Conservation (phyloP, 495 filamentous ascomycete species). For the Cercophora samala region DNA sequence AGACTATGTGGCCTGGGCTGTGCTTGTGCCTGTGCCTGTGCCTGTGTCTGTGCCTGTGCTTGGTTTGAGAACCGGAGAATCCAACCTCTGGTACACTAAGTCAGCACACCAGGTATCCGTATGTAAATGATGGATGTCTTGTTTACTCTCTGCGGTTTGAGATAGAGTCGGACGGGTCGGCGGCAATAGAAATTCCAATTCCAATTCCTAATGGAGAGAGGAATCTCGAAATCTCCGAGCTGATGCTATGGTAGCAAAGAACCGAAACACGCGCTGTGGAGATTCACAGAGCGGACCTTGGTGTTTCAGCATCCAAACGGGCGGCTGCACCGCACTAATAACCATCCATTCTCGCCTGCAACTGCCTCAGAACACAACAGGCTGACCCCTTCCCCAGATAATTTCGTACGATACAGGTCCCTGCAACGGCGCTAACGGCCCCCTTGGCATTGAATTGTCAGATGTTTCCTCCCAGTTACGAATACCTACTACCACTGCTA, state of each 20-base stretch:
- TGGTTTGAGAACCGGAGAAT: not conserved
- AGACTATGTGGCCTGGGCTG: too few species aligned
- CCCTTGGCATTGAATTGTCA: not conserved
- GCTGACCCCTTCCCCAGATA: not conserved
- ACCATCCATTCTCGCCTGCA: slow-evolving; percentile 2
- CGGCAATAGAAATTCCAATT: not conserved
- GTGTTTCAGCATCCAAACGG: slow-evolving; percentile 4
- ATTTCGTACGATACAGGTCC: slow-evolving; percentile 3
- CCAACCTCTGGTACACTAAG: not conserved
- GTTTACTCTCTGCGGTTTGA: not conserved
- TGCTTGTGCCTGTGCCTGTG: too few species aligned
- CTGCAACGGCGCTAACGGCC: slow-evolving; percentile 4
- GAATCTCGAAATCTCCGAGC: not conserved
- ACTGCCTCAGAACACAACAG: not conserved
- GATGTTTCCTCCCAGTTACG: not conserved
- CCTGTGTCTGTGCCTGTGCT: too few species aligned
- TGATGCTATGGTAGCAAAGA: not conserved
- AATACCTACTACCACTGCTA: not conserved
- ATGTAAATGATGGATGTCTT: not conserved
- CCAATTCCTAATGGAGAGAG: not conserved
- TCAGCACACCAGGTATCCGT: too few species aligned
- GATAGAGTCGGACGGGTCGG: not conserved
- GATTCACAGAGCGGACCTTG: not conserved
- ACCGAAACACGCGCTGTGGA: slow-evolving; percentile 11
- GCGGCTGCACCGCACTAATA: slow-evolving; percentile 1